Percentiles rank a stretch among this genome's conserved stretches.
Evolutionary conservation across 1,284 basidiomycete species (phyloP).

Genomic region (Lentinula novae-zelandiae): DNA sequence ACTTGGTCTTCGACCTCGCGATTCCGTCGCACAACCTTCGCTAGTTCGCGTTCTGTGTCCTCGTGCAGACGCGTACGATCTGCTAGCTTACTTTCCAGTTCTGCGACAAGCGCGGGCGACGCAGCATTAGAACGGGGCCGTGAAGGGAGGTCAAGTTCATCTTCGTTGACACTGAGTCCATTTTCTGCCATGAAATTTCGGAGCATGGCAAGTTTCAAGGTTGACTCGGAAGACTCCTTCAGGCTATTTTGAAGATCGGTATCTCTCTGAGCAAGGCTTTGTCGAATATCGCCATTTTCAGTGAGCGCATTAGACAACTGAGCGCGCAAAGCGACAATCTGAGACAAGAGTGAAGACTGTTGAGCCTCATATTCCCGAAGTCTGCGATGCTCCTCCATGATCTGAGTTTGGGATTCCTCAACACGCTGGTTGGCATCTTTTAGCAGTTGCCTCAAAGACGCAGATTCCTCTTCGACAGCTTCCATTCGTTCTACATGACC

Average conservation of each 20-base stretch:
- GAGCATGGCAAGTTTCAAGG: constrained; percentile 77
- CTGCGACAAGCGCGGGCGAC: constrained; percentile 52
- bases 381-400: constrained; percentile 68
- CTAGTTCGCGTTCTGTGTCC: constrained; percentile 68
- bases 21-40: constrained; percentile 58
- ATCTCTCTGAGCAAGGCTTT: constrained; percentile 70
- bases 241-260: constrained; percentile 62
- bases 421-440: constrained; percentile 72
- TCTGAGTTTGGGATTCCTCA: constrained; percentile 66
- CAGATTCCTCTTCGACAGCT: constrained; percentile 75
- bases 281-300: constrained; percentile 71
- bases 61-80: constrained; percentile 74
- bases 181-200: constrained; percentile 88
- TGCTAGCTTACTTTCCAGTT: constrained; percentile 73
- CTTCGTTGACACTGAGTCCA: constrained; percentile 75
- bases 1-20: constrained; percentile 74
- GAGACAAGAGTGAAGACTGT: constrained; percentile 67
- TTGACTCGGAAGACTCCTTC: constrained; percentile 70
- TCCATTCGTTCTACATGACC: constrained; percentile 79
- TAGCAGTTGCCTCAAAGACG: constrained; percentile 72
- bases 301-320: constrained; percentile 73
- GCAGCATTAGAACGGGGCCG: constrained; percentile 42
- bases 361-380: constrained; percentile 69
- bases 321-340: constrained; percentile 74
- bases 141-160: constrained; percentile 40